These are phyloP conservation scores for Vitis hybrid DNA, from an alignment of 177 flowering plant genomes.

Conservation along the genomic window DNA sequence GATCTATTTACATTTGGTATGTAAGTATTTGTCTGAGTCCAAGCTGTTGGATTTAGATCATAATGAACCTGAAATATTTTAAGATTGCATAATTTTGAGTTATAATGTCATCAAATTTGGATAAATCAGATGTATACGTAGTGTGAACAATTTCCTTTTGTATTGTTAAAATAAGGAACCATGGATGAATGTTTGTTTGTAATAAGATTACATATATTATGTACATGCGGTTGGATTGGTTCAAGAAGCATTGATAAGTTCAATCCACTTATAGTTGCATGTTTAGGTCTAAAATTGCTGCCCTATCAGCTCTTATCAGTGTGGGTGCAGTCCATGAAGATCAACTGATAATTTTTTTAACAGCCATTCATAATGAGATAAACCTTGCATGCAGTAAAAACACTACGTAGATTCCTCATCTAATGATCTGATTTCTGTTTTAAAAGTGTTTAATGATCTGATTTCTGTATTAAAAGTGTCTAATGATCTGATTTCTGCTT, in stretches of 20 bases:
- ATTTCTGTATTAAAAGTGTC: constrained; percentile 6
- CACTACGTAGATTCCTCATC: not conserved
- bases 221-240: not conserved
- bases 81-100: too few relatives aligned
- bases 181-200: not conserved
- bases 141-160: too few relatives aligned
- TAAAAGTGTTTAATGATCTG: not conserved
- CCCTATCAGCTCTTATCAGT: not conserved
- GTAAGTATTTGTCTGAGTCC: too few relatives aligned
- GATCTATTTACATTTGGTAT: too few relatives aligned
- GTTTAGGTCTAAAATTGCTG: not conserved
- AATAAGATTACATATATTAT: too few relatives aligned
- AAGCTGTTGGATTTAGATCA: too few relatives aligned
- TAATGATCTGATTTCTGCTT: constrained; percentile 1
- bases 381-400: not conserved
- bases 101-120: too few relatives aligned
- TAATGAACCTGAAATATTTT: too few relatives aligned
- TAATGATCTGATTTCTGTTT: constrained; percentile 2
- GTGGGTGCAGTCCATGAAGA: not conserved
- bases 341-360: not conserved
- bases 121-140: too few relatives aligned
- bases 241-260: not conserved
- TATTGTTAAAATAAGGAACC: too few relatives aligned
- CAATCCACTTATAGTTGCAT: not conserved
- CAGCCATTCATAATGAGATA: not conserved